A percentile compares a stretch with the other conserved stretches of the same genome.
These are phyloP conservation scores for Clarireedia sp. DNA, from an alignment of 2,329 filamentous ascomycete species.

Conservation along the genomic window DNA sequence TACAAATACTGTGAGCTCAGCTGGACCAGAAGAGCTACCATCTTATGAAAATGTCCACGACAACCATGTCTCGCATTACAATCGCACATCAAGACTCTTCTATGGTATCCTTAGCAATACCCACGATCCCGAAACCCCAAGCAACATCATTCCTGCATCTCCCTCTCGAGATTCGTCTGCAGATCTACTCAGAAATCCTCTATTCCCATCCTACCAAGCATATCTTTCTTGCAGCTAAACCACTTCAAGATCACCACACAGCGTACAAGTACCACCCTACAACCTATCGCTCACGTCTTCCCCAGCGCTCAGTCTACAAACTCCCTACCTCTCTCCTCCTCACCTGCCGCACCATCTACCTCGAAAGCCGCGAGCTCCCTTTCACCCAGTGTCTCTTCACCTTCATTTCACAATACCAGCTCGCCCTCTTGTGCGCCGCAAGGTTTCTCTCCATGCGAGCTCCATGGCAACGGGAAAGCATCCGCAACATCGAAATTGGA, in stretches of 20 bases:
- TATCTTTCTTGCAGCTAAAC: background rate
- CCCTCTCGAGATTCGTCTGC: conserved; percentile 39
- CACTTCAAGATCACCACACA: conserved; percentile 17
- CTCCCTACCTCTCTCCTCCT: conserved; percentile 36
- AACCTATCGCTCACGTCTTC: conserved; percentile 14
- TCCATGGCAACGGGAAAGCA: background rate
- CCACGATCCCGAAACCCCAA: background rate
- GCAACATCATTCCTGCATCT: conserved; percentile 30
- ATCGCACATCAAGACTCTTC: too few species aligned
- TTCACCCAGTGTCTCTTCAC: conserved; percentile 39
- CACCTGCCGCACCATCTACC: conserved; percentile 35
- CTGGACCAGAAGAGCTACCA: too few species aligned
- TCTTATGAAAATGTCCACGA: too few species aligned
- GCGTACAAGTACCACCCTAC: conserved; percentile 34
- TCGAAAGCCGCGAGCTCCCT: conserved; percentile 35
- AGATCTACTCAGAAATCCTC: conserved; percentile 39
- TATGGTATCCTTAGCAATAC: too few species aligned
- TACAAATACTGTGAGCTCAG: too few species aligned
- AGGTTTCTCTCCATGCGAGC: background rate
- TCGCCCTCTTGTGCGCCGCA: background rate
- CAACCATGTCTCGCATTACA: too few species aligned
- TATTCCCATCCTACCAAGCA: conserved; percentile 28
- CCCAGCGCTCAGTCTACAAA: conserved; percentile 13
- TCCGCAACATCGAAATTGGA: background rate
- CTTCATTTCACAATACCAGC: conserved; percentile 37